phyloP scores from a whole-genome alignment of 2,329 filamentous ascomycete species.

The Aureobasidium lini region DNA sequence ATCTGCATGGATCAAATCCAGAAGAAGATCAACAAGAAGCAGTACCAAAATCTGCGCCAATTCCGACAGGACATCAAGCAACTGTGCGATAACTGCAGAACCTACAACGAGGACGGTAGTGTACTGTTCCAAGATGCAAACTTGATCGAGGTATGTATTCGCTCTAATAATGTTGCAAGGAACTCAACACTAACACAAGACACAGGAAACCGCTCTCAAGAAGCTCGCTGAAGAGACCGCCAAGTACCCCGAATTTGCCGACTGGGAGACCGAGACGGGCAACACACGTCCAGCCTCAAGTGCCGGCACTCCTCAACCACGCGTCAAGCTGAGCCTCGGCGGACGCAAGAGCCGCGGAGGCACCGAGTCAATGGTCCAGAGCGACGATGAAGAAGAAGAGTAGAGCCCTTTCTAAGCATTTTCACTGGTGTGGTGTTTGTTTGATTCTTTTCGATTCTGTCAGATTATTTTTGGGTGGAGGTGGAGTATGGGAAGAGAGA shows the following conservation, averaged over 20 bases:
- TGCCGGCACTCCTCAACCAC: conserved; percentile 55
- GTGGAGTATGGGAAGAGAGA: not conserved
- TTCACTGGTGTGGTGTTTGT: not conserved
- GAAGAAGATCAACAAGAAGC: conserved; percentile 90
- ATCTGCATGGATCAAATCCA: conserved; percentile 96
- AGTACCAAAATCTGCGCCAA: conserved; percentile 75
- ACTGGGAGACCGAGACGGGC: conserved; percentile 47
- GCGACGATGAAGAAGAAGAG: conserved; percentile 15
- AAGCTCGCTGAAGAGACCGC: conserved; percentile 49
- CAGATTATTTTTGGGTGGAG: not conserved
- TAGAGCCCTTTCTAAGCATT: not conserved
- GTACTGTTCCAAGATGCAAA: conserved; percentile 88
- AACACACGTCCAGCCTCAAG: conserved; percentile 40
- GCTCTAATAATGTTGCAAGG: not conserved
- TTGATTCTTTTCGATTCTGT: not conserved
- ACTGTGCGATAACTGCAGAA: conserved; percentile 84
- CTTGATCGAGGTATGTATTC: conserved; percentile 72
- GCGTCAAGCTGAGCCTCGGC: conserved; percentile 63
- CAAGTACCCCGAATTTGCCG: conserved; percentile 49
- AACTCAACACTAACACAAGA: not conserved
- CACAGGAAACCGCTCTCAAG: conserved; percentile 42
- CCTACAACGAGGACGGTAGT: conserved; percentile 94
- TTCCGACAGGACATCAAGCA: conserved; percentile 76
- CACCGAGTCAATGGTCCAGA: conserved; percentile 11
- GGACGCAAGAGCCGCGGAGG: conserved; percentile 35